These are phyloP conservation scores for Eragrostis curvula DNA, from an alignment of 176 grass and related monocot genomes.

Conservation along the genomic window DNA sequence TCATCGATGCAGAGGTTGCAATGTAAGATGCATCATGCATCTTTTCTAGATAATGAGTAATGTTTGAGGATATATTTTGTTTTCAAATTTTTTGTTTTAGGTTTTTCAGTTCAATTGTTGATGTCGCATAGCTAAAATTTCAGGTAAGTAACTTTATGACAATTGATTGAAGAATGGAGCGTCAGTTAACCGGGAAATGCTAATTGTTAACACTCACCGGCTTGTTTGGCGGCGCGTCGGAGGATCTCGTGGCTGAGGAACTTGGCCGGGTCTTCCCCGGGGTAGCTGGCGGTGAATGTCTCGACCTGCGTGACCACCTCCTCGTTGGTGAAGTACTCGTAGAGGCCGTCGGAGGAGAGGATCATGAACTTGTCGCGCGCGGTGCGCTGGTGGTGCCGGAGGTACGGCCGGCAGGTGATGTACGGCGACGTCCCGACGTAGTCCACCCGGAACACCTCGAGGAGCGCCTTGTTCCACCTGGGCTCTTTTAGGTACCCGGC, in stretches of 20 bases:
- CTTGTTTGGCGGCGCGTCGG: constrained; percentile 65
- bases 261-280: constrained; percentile 77
- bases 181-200: too few species aligned
- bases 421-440: constrained; percentile 69
- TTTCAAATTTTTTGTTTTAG: too few species aligned
- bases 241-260: constrained; percentile 79
- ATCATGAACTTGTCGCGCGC: constrained; percentile 67
- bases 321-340: constrained; percentile 86
- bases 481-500: constrained; percentile 82
- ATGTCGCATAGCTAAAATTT: too few species aligned
- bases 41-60: too few species aligned
- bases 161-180: too few species aligned
- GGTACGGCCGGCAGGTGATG: constrained; percentile 65
- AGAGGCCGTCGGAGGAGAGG: constrained; percentile 87
- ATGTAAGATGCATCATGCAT: too few species aligned
- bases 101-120: too few species aligned
- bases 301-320: constrained; percentile 77
- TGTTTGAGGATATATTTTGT: too few species aligned
- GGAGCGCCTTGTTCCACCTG: constrained; percentile 62
- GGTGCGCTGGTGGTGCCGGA: constrained; percentile 58
- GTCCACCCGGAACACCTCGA: constrained; percentile 67
- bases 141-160: too few species aligned
- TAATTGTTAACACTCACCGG: constrained; percentile 39
- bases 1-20: too few species aligned
- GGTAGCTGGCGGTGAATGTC: constrained; percentile 54